Evolutionary conservation across 352 stramenopile species (phyloP), one percentile per base, ranked within the genome.

Genomic region (Phytophthora sojae): DNA sequence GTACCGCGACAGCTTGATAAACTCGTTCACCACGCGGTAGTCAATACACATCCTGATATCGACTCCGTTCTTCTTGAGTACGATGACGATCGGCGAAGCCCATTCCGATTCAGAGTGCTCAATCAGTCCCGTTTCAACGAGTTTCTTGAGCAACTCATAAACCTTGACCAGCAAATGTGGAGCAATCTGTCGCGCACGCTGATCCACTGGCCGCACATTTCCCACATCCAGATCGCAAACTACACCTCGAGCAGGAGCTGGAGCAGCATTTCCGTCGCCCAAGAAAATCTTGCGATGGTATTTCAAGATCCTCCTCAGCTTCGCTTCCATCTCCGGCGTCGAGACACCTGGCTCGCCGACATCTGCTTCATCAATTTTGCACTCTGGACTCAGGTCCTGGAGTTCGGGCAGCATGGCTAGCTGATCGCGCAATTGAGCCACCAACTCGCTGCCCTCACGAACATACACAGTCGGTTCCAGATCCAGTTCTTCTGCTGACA

Each of bases 11-110:
- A 55, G 49, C 49, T 37, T 55, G 9, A 55, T 55, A 30, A n/a
- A n/a, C 12, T 37, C 8, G 12, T 55, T 55, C 17, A 55, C 49
- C 49, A 55, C 17, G 3, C 49, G 23, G 11, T 55, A 55, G 15
- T 57, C 51, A 5, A 57, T 57, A 5, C 51, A 44, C 51, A 57
- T 57, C 14, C 26, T 57, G 26, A 57, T 57, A 25, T 57, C 51
- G 0, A 57, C 26, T 1, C 51, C 26, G 14, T 57, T 57, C 15
- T 57, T 57, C 29, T 57, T 57, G 23, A 57, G 29, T 3, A 42
- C 51, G 51, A 57, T 57, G 23, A 57, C 26, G 9, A 57, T 57
- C 11, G 51, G 51, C 0, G 51, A 45, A 23, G 51, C 26, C 51
- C 29, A 44, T 26, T 29, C 12, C 25, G 51, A 57, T 57, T 57